Evolutionary conservation across 2,329 filamentous ascomycete species (phyloP).

Genomic region (Bipolaris gigantea): DNA sequence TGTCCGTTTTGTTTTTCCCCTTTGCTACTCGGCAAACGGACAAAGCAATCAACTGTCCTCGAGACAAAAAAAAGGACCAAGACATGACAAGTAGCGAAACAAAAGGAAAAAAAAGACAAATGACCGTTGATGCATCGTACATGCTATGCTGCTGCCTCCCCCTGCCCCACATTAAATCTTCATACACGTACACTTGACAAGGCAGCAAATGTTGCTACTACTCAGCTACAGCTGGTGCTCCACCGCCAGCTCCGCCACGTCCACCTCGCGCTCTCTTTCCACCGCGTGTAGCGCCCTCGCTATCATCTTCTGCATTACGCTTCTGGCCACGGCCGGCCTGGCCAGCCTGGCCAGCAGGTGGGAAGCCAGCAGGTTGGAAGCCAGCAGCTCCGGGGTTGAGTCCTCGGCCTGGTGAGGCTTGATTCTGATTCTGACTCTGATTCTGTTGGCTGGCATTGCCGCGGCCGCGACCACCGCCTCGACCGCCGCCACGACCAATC

Average conservation of each 20-base stretch:
- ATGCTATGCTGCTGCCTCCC: neutral
- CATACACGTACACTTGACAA: neutral
- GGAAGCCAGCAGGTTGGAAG: constrained; percentile 39
- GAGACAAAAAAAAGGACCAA: no score
- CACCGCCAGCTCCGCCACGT: constrained; percentile 20
- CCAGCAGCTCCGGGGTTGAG: constrained; percentile 43
- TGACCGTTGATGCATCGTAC: neutral
- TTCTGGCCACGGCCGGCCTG: constrained; percentile 36
- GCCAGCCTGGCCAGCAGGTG: constrained; percentile 33
- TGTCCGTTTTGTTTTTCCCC: no score
- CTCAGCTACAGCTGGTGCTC: constrained; percentile 11
- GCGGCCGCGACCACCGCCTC: constrained; percentile 29
- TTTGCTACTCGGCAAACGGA: no score
- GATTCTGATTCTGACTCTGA: constrained; percentile 26
- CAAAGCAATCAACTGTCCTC: no score
- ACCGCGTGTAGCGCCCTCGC: constrained; percentile 30
- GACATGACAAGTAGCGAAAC: no score
- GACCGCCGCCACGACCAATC: constrained; percentile 33
- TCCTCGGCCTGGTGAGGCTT: constrained; percentile 22
- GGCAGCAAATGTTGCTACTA: neutral
- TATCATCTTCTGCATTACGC: constrained; percentile 37
- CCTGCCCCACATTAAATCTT: neutral
- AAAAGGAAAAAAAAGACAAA: no score
- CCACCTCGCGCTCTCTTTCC: constrained; percentile 38
- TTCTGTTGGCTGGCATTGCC: constrained; percentile 15